A percentile compares a stretch with the other conserved stretches of the same genome.
phyloP scores from a whole-genome alignment of 2,329 filamentous ascomycete species.

The Albophoma yamanashiensis region DNA sequence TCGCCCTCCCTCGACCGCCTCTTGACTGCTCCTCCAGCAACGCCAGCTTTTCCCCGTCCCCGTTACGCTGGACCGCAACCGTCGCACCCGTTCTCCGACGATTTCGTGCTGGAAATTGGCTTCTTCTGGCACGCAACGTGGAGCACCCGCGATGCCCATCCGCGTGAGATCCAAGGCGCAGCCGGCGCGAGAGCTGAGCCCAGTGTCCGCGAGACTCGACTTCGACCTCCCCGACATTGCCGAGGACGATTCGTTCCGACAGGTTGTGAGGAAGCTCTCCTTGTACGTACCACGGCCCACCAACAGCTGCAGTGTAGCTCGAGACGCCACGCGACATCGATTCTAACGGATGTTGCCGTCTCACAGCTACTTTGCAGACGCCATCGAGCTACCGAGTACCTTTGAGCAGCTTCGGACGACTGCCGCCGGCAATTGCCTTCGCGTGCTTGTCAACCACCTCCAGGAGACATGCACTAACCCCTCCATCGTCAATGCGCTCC shows the following conservation, averaged over 20 bases:
- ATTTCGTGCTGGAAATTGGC: background rate
- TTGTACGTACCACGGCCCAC: conserved; percentile 28
- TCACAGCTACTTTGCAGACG: conserved; percentile 49
- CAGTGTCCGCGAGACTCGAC: conserved; percentile 21
- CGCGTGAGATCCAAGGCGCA: conserved; percentile 23
- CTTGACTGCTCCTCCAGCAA: background rate
- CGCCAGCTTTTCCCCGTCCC: background rate
- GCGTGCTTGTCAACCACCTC: conserved; percentile 52
- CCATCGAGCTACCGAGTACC: conserved; percentile 52
- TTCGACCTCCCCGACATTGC: conserved; percentile 43
- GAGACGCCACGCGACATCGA: background rate
- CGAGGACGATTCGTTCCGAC: conserved; percentile 49
- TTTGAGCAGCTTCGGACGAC: conserved; percentile 67
- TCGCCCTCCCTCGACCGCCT: background rate
- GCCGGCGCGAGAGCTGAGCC: conserved; percentile 22
- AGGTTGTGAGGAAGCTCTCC: conserved; percentile 57
- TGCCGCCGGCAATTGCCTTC: conserved; percentile 47
- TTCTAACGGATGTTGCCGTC: conserved; percentile 1
- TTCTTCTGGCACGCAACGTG: background rate
- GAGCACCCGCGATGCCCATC: conserved; percentile 20
- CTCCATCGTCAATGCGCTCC: conserved; percentile 59
- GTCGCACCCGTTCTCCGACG: background rate
- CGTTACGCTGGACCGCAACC: background rate
- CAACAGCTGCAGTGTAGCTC: background rate
- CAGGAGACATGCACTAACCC: conserved; percentile 53